phyloP scores from a whole-genome alignment of 2,329 filamentous ascomycete species.

The Seiridium unicorne region DNA sequence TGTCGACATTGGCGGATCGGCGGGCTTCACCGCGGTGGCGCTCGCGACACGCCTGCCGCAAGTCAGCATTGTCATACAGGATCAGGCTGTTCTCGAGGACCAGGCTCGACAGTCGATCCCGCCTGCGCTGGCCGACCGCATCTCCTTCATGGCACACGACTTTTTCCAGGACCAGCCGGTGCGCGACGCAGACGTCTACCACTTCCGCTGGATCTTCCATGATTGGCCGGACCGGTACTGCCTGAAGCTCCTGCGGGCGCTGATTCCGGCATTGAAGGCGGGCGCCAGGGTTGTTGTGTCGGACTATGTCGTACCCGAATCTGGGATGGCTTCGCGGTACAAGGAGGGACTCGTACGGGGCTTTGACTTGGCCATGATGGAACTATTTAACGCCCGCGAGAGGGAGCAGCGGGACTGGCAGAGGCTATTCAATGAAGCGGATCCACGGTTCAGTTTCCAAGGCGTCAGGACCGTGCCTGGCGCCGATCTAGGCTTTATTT shows the following conservation, averaged over 20 bases:
- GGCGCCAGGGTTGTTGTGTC: slow-evolving; percentile 35
- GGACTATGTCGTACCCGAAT: neutral
- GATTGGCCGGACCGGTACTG: slow-evolving; percentile 50
- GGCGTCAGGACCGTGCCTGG: no score
- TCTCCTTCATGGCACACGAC: neutral
- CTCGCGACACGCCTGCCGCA: neutral
- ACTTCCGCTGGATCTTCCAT: slow-evolving; percentile 48
- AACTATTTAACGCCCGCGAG: neutral
- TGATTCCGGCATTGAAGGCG: slow-evolving; percentile 42
- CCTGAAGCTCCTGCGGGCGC: slow-evolving; percentile 35
- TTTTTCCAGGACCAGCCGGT: neutral
- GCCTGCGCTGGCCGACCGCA: neutral
- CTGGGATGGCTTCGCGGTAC: neutral
- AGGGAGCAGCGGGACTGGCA: neutral
- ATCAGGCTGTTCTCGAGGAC: neutral
- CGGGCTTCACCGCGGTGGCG: neutral
- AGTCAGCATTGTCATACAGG: neutral
- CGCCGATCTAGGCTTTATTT: no score
- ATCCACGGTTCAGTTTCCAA: no score
- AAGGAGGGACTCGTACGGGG: neutral
- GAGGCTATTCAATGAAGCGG: neutral
- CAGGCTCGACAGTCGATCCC: neutral
- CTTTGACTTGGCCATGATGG: neutral
- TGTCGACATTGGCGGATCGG: neutral
- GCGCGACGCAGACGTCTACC: neutral